Conservation (phyloP, 495 filamentous ascomycete species). For the Lentithecium fluviatile region DNA sequence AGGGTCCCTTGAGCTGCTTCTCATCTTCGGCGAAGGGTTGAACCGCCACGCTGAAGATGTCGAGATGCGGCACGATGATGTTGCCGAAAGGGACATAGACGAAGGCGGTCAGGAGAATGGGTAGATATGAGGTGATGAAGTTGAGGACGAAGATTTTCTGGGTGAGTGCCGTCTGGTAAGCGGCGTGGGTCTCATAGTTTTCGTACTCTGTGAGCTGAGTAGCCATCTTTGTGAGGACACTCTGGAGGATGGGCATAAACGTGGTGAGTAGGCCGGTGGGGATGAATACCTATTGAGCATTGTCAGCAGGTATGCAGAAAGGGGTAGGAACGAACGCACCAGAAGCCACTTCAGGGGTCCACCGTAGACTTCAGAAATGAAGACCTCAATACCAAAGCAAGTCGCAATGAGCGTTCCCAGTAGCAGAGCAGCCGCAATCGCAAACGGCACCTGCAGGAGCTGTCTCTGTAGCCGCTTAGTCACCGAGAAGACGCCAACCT, state of each 20-base stretch:
- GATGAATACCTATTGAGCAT: constrained; percentile 72
- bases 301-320: constrained; percentile 11
- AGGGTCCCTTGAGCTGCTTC: constrained; percentile 59
- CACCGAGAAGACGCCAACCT: constrained; percentile 71
- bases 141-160: constrained; percentile 94
- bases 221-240: constrained; percentile 73
- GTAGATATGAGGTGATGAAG: constrained; percentile 94
- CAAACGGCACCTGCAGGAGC: constrained; percentile 85
- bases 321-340: constrained; percentile 50
- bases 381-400: constrained; percentile 93
- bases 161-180: constrained; percentile 77
- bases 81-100: constrained; percentile 94
- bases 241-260: constrained; percentile 73
- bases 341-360: constrained; percentile 84
- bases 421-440: constrained; percentile 63
- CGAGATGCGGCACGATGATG: constrained; percentile 82
- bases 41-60: constrained; percentile 77
- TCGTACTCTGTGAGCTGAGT: constrained; percentile 79
- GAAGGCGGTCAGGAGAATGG: constrained; percentile 90
- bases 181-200: constrained; percentile 83
- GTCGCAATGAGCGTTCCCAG: constrained; percentile 79
- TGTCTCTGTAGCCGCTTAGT: constrained; percentile 76
- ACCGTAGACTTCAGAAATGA: constrained; percentile 89
- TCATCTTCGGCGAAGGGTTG: constrained; percentile 71
- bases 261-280: constrained; percentile 84